These are phyloP conservation scores for Colletotrichum tropicale DNA, from an alignment of 2,329 filamentous ascomycete species.

Conservation along the genomic window DNA sequence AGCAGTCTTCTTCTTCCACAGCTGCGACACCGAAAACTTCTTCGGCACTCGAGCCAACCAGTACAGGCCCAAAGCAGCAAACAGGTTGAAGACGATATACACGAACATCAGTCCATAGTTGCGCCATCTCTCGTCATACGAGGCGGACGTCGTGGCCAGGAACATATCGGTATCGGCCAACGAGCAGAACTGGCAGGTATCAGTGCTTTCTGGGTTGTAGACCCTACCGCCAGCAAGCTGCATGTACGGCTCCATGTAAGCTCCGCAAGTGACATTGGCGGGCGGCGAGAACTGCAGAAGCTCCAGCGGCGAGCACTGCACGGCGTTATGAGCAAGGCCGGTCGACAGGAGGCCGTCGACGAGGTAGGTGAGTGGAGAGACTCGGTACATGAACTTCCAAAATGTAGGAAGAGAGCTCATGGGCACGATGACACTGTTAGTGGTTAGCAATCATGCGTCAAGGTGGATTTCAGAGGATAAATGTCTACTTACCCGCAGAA, in stretches of 20 bases:
- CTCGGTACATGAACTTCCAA: conserved; percentile 74
- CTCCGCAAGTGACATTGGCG: conserved; percentile 48
- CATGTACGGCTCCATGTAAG: conserved; percentile 54
- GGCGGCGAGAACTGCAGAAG: conserved; percentile 58
- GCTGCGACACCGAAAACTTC: neutral
- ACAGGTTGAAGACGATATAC: conserved; percentile 55
- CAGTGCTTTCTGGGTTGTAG: conserved; percentile 43
- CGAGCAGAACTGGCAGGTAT: conserved; percentile 48
- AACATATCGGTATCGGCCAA: conserved; percentile 40
- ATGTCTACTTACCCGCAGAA: conserved; percentile 50
- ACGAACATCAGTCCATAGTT: conserved; percentile 59
- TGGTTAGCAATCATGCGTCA: neutral
- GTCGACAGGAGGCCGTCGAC: conserved; percentile 61
- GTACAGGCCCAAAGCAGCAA: conserved; percentile 52
- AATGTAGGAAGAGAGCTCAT: conserved; percentile 64
- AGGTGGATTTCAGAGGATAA: rapidly evolving
- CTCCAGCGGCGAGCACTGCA: conserved; percentile 37
- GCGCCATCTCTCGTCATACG: conserved; percentile 55
- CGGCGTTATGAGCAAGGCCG: conserved; percentile 21
- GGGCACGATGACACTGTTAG: conserved; percentile 60
- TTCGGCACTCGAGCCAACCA: conserved; percentile 43
- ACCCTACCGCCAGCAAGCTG: conserved; percentile 50
- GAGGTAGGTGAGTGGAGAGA: conserved; percentile 73
- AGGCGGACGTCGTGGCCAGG: conserved; percentile 41
- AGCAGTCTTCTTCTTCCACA: neutral